These are phyloP conservation scores for Tetrahymena elliotti DNA, from an alignment of 73 alveolate species.

Conservation along the genomic window DNA sequence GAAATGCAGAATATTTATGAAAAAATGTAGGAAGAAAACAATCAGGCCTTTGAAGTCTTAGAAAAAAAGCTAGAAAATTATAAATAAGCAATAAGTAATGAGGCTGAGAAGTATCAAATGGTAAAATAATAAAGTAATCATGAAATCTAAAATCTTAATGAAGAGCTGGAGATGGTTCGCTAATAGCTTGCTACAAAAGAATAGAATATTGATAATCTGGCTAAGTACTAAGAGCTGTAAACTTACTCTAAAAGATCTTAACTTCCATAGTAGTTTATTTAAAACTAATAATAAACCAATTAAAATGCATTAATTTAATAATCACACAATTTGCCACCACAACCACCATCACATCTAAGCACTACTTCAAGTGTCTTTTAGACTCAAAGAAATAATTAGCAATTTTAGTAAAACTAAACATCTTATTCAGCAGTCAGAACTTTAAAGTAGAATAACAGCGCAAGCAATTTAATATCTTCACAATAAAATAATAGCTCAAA, in stretches of 20 bases:
- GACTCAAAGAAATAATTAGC: background rate
- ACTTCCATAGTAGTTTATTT: background rate
- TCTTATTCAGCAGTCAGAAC: background rate
- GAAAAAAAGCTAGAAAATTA: background rate
- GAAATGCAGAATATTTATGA: background rate
- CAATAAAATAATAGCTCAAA: background rate
- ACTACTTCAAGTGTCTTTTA: background rate
- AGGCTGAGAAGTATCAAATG: background rate
- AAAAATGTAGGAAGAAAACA: background rate
- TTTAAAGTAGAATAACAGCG: background rate
- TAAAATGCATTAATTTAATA: background rate
- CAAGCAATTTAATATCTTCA: background rate
- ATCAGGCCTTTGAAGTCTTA: background rate
- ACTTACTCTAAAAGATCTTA: background rate
- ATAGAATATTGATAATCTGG: background rate
- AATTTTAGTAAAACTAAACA: background rate
- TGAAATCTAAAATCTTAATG: background rate
- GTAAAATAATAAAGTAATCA: background rate
- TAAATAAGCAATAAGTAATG: background rate
- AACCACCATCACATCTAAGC: background rate
- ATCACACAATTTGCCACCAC: background rate
- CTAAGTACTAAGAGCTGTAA: background rate
- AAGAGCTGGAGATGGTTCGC: background rate
- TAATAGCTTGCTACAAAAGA: background rate
- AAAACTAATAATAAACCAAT: background rate